phyloP scores from a whole-genome alignment of 1,284 basidiomycete species.

The Rugosomyces carneus region DNA sequence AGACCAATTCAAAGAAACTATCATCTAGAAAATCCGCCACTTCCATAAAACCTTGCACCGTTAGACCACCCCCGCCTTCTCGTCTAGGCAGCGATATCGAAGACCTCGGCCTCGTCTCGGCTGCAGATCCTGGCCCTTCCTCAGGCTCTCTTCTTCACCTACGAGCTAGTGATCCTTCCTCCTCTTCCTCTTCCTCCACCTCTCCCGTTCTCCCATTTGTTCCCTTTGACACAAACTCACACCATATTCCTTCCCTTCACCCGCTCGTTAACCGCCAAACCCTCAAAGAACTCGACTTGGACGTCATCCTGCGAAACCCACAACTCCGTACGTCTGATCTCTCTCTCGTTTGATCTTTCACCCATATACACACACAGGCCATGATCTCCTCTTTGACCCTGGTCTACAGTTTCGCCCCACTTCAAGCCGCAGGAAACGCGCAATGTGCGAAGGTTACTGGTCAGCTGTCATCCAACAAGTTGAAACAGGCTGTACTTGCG shows the following conservation, averaged over 20 bases:
- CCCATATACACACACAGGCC: constrained; percentile 40
- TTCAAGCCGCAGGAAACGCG: constrained; percentile 66
- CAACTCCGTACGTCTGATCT: constrained; percentile 69
- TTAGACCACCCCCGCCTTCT: constrained; percentile 24
- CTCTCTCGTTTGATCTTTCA: constrained; percentile 10
- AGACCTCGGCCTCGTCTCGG: constrained; percentile 45
- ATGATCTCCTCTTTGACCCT: constrained; percentile 87
- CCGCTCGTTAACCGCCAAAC: constrained; percentile 83
- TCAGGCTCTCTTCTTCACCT: constrained; percentile 35
- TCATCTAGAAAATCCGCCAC: constrained; percentile 17
- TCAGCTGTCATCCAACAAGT: constrained; percentile 75
- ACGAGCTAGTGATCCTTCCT: constrained; percentile 21
- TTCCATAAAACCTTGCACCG: constrained; percentile 14
- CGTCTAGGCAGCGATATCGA: constrained; percentile 42
- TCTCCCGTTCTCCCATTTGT: constrained; percentile 23
- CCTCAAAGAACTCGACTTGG: constrained; percentile 80
- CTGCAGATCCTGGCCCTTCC: constrained; percentile 40
- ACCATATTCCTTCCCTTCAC: constrained; percentile 59
- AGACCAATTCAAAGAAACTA: constrained; percentile 20
- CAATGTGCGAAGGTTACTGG: constrained; percentile 82
- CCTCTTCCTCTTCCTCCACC: no score
- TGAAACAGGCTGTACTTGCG: constrained; percentile 78
- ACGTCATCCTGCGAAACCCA: constrained; percentile 82
- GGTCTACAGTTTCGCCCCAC: constrained; percentile 70
- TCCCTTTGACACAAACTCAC: constrained; percentile 48